These are phyloP conservation scores for Verticillium zaregamsianum DNA, from an alignment of 2,329 filamentous ascomycete genomes.

Conservation along the genomic window DNA sequence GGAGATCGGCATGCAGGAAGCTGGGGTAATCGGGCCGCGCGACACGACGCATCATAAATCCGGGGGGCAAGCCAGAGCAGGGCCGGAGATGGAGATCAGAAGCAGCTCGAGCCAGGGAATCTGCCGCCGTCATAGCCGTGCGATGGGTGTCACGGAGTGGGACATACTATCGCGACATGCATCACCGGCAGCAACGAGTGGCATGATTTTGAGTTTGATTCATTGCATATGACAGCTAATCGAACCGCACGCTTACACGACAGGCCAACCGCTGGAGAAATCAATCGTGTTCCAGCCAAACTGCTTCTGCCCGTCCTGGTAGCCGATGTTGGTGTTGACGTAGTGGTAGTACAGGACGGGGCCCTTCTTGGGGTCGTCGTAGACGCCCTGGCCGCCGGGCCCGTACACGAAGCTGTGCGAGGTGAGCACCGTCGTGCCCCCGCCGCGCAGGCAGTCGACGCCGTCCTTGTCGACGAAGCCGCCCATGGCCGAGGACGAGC, in stretches of 20 bases:
- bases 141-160: no score
- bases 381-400: conserved; percentile 55
- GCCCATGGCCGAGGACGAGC: conserved; percentile 46
- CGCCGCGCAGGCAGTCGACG: conserved; percentile 50
- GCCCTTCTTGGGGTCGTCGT: conserved; percentile 23
- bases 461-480: conserved; percentile 55
- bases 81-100: no score
- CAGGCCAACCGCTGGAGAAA: conserved; percentile 46
- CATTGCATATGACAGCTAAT: background rate
- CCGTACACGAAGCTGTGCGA: conserved; percentile 59
- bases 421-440: conserved; percentile 57
- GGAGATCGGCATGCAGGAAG: no score
- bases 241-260: conserved; percentile 10
- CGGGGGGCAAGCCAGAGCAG: no score
- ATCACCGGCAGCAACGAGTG: background rate
- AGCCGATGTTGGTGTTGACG: conserved; percentile 27
- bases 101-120: no score
- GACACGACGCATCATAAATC: no score
- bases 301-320: conserved; percentile 36
- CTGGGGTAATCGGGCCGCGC: no score
- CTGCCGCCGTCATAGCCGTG: no score
- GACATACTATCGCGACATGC: no score
- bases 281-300: conserved; percentile 48
- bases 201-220: background rate
- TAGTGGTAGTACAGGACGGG: conserved; percentile 42